phyloP scores from a whole-genome alignment of 2,329 filamentous ascomycete genomes.

The Fusarium paranaense region DNA sequence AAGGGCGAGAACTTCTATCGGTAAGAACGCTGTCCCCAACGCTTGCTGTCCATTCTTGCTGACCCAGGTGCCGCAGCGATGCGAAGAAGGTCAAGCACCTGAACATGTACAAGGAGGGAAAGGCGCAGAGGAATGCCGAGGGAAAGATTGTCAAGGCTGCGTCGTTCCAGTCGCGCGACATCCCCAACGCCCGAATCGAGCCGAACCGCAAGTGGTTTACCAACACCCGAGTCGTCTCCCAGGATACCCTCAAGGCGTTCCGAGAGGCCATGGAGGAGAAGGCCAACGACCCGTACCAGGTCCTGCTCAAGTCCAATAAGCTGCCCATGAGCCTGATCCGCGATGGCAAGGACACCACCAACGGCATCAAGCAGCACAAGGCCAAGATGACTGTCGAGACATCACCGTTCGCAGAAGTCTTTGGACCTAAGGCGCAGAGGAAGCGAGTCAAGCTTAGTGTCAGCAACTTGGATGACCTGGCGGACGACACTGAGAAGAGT shows the following conservation, averaged over 20 bases:
- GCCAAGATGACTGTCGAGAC: slow-evolving; percentile 95
- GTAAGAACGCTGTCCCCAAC: slow-evolving; percentile 53
- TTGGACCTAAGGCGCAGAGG: slow-evolving; percentile 91
- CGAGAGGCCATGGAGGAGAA: slow-evolving; percentile 92
- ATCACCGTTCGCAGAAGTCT: slow-evolving; percentile 86
- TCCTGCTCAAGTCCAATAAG: slow-evolving; percentile 97
- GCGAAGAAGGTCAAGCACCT: slow-evolving; percentile 91
- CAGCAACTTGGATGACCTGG: slow-evolving; percentile 83
- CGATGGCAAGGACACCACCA: slow-evolving; percentile 75
- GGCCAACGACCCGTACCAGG: slow-evolving; percentile 89
- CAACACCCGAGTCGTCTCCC: slow-evolving; percentile 89
- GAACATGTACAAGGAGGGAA: slow-evolving; percentile 92
- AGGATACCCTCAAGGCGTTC: slow-evolving; percentile 88
- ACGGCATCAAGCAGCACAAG: slow-evolving; percentile 90
- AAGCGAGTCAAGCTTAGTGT: slow-evolving; percentile 93
- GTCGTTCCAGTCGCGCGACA: slow-evolving; percentile 83
- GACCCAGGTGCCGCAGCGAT: slow-evolving; percentile 52
- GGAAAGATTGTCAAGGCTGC: slow-evolving; percentile 90
- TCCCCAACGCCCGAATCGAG: slow-evolving; percentile 88
- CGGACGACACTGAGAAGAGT: slow-evolving; percentile 81
- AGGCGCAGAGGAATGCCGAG: slow-evolving; percentile 81
- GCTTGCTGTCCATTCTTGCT: slow-evolving; percentile 5
- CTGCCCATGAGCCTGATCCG: slow-evolving; percentile 94
- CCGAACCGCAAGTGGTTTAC: slow-evolving; percentile 98
- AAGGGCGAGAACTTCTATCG: slow-evolving; percentile 99